phyloP scores from a whole-genome alignment of 164 flowering plant genomes.

The Litsea cubeba region DNA sequence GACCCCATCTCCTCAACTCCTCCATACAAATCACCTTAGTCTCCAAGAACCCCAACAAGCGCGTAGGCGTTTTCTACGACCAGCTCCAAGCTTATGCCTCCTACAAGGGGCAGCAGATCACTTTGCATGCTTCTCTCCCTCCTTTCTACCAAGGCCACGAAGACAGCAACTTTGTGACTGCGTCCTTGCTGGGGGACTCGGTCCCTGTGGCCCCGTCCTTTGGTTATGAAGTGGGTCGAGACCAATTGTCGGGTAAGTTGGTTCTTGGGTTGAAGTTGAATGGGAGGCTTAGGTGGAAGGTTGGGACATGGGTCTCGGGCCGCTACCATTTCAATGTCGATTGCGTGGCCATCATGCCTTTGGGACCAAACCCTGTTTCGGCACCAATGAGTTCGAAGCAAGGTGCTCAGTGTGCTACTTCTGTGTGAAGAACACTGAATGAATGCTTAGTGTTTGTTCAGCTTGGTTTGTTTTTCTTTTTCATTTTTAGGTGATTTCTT shows the following conservation, averaged over 20 bases:
- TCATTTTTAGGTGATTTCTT: not conserved
- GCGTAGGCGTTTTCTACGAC: constrained; percentile 29
- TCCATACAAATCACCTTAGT: constrained; percentile 29
- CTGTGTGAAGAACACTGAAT: constrained; percentile 16
- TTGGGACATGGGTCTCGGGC: constrained; percentile 68
- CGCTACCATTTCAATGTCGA: constrained; percentile 41
- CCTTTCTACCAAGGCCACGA: constrained; percentile 32
- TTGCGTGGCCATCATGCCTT: constrained; percentile 26
- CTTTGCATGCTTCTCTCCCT: constrained; percentile 19
- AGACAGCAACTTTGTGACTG: constrained; percentile 19
- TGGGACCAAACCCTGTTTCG: constrained; percentile 6
- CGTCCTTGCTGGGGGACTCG: constrained; percentile 17
- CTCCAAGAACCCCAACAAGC: constrained; percentile 27
- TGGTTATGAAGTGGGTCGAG: constrained; percentile 44
- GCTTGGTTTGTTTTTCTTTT: not conserved
- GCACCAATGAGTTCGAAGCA: constrained; percentile 17
- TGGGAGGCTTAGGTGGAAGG: constrained; percentile 64
- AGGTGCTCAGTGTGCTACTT: constrained; percentile 24
- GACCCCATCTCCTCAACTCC: constrained; percentile 26
- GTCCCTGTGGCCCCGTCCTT: constrained; percentile 58
- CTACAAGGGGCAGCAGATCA: constrained; percentile 32
- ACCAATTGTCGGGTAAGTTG: constrained; percentile 44
- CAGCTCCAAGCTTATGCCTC: constrained; percentile 26
- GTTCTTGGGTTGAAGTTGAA: constrained; percentile 36
- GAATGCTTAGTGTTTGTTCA: not conserved